Percentiles rank a stretch among this genome's conserved stretches.
Conservation (phyloP, 176 grass and related monocot genomes). For the Ananas comosus region DNA sequence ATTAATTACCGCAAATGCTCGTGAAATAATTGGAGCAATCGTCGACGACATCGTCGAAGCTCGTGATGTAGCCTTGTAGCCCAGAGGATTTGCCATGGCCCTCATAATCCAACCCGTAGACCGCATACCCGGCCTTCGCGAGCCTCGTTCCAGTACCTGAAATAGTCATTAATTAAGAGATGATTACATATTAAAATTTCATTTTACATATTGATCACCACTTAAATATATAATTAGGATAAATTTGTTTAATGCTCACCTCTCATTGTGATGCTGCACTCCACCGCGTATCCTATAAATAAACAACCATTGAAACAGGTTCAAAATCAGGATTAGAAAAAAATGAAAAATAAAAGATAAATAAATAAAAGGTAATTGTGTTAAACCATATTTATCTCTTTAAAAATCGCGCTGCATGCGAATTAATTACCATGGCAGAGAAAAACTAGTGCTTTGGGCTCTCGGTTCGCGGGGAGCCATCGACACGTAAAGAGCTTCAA, state of each 20-base stretch:
- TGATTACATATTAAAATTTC: neutral
- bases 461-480: constrained; percentile 36
- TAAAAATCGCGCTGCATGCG: neutral
- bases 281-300: constrained; percentile 59
- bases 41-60: constrained; percentile 30
- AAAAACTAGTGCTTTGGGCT: constrained; percentile 67
- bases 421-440: constrained; percentile 53
- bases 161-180: neutral
- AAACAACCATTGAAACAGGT: neutral
- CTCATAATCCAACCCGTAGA: constrained; percentile 69
- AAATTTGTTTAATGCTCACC: constrained; percentile 23
- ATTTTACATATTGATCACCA: too few relatives aligned
- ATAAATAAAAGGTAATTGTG: neutral
- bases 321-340: neutral
- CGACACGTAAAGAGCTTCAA: constrained; percentile 48
- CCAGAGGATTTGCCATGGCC: constrained; percentile 67
- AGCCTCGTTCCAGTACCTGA: constrained; percentile 43
- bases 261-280: constrained; percentile 83
- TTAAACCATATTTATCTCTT: neutral
- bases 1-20: constrained; percentile 33
- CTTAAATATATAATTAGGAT: neutral
- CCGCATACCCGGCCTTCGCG: constrained; percentile 47
- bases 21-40: constrained; percentile 46
- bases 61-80: constrained; percentile 56
- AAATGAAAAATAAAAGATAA: neutral